Percentiles rank a stretch among this genome's conserved stretches.
These are phyloP conservation scores for Lasiosphaeris hirsuta DNA, from an alignment of 495 filamentous ascomycete genomes.

Conservation along the genomic window DNA sequence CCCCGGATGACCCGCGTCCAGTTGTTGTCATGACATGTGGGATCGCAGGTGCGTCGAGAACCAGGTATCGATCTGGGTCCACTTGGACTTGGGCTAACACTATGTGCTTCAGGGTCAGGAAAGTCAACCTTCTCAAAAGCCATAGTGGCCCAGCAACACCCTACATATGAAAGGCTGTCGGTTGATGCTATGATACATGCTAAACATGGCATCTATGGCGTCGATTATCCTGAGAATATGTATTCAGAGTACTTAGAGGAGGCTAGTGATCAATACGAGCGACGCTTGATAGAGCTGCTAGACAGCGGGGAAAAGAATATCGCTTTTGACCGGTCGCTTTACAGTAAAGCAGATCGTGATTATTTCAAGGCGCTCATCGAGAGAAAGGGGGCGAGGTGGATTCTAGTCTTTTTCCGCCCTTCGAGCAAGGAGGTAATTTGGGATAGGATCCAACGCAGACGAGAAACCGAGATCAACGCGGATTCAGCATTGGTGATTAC, in stretches of 20 bases:
- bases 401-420: slow-evolving; percentile 32
- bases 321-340: slow-evolving; percentile 37
- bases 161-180: slow-evolving; percentile 27
- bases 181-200: slow-evolving; percentile 32
- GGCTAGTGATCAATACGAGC: slow-evolving; percentile 23
- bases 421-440: slow-evolving; percentile 31
- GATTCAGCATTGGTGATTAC: slow-evolving; percentile 40
- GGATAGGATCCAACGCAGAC: slow-evolving; percentile 29
- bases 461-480: slow-evolving; percentile 29
- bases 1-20: slow-evolving; percentile 1
- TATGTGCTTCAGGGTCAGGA: slow-evolving; percentile 4
- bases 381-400: slow-evolving; percentile 29
- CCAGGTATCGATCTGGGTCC: no score
- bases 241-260: slow-evolving; percentile 33
- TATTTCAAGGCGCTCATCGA: slow-evolving; percentile 33
- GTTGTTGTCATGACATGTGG: slow-evolving; percentile 20
- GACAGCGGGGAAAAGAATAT: slow-evolving; percentile 21
- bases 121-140: slow-evolving; percentile 18
- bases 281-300: slow-evolving; percentile 23
- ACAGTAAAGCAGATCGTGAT: slow-evolving; percentile 30
- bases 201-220: slow-evolving; percentile 33
- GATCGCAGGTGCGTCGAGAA: slow-evolving; percentile 10
- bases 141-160: slow-evolving; percentile 5
- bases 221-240: slow-evolving; percentile 33
- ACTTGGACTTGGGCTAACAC: not conserved